Conservation (phyloP, 2,329 filamentous ascomycete species). For the Orbilia brochopaga region DNA sequence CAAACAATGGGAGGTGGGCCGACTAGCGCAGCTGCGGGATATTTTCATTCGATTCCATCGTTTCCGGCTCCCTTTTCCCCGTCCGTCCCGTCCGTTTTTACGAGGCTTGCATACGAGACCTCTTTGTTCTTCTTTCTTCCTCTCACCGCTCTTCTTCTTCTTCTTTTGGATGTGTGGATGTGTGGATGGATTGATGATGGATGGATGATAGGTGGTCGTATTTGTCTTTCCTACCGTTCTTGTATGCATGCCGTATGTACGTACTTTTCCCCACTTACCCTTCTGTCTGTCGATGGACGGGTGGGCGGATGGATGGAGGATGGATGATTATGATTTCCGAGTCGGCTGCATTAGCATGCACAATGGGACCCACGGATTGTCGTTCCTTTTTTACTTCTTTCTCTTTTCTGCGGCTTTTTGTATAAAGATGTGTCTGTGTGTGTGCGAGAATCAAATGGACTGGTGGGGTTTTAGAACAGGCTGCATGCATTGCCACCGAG, state of each 20-base stretch:
- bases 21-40: no score
- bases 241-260: slow-evolving; percentile 33
- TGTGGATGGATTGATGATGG: no score
- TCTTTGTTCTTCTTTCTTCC: no score
- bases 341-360: slow-evolving; percentile 34
- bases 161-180: no score
- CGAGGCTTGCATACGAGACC: no score
- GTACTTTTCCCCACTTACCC: slow-evolving; percentile 8
- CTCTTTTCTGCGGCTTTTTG: no score
- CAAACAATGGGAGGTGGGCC: no score
- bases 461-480: slow-evolving; percentile 17
- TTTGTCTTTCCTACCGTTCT: background rate
- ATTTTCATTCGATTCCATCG: slow-evolving; percentile 6
- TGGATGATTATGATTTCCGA: slow-evolving; percentile 30
- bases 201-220: slow-evolving; percentile 8
- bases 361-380: slow-evolving; percentile 24
- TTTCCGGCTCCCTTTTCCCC: slow-evolving; percentile 27
- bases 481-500: no score
- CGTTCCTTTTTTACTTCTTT: slow-evolving; percentile 25
- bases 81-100: slow-evolving; percentile 28
- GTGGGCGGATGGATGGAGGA: no score
- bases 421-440: slow-evolving; percentile 39
- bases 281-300: slow-evolving; percentile 34
- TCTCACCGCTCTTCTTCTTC: no score
- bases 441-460: slow-evolving; percentile 43